These are phyloP conservation scores for Penicillium palitans DNA, from an alignment of 2,329 filamentous ascomycete species.

Conservation along the genomic window DNA sequence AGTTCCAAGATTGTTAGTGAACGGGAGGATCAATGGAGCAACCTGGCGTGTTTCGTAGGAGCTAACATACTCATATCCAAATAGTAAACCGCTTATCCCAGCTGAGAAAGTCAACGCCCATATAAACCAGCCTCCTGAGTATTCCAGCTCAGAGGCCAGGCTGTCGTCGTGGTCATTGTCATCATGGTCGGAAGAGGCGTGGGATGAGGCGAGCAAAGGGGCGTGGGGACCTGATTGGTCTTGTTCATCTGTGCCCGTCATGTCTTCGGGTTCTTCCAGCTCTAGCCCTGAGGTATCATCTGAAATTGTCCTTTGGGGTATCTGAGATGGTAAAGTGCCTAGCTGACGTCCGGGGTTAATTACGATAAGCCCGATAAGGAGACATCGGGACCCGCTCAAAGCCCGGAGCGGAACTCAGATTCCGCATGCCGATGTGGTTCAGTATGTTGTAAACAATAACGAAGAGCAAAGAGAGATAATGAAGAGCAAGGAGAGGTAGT, in stretches of 20 bases:
- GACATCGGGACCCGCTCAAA: slow-evolving; percentile 6
- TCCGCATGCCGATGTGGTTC: neutral
- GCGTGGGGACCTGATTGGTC: slow-evolving; percentile 28
- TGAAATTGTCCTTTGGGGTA: neutral
- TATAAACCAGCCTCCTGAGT: slow-evolving; percentile 48
- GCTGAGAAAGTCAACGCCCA: slow-evolving; percentile 59
- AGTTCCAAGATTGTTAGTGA: slow-evolving; percentile 18
- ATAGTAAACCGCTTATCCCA: slow-evolving; percentile 59
- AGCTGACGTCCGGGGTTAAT: slow-evolving; percentile 14
- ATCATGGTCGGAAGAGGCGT: slow-evolving; percentile 15
- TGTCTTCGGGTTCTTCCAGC: slow-evolving; percentile 19
- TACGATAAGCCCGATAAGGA: slow-evolving; percentile 16
- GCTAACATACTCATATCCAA: slow-evolving; percentile 58
- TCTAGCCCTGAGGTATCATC: slow-evolving; percentile 12
- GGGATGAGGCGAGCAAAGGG: slow-evolving; percentile 32
- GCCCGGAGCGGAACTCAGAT: slow-evolving; percentile 11
- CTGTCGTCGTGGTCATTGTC: slow-evolving; percentile 8
- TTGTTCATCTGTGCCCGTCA: slow-evolving; percentile 28
- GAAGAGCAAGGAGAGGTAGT: neutral
- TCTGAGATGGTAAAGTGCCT: neutral
- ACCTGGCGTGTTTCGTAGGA: neutral
- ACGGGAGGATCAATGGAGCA: neutral
- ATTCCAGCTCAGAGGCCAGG: slow-evolving; percentile 14
- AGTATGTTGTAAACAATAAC: neutral
- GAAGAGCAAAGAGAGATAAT: neutral